Percentiles rank a stretch among this genome's conserved stretches.
phyloP scores from a whole-genome alignment of 441 rosid species.

The Rhodomyrtus psidioides region DNA sequence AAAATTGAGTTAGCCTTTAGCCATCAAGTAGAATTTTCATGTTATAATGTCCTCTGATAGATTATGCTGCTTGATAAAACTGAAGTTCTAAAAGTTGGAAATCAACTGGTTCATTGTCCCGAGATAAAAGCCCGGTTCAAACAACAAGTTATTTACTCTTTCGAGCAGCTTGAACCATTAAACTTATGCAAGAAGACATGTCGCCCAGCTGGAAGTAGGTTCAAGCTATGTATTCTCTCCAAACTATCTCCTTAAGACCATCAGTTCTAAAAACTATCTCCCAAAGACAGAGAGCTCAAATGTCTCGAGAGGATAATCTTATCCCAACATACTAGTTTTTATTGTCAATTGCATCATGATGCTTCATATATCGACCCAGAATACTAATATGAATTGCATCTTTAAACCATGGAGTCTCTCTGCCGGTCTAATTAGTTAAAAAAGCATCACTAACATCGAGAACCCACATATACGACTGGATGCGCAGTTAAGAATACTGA shows the following conservation, averaged over 20 bases:
- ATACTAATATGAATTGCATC: background rate
- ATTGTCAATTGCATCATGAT: background rate
- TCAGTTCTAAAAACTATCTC: background rate
- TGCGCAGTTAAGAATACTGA: background rate
- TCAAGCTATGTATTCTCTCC: background rate
- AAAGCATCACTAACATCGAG: background rate
- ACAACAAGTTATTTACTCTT: background rate
- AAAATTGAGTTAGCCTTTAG: background rate
- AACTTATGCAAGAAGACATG: background rate
- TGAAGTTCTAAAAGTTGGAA: background rate
- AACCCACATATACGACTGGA: background rate
- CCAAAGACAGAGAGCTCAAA: background rate
- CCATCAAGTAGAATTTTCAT: background rate
- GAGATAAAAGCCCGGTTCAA: background rate
- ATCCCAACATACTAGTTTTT: too few species aligned
- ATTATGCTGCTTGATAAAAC: background rate
- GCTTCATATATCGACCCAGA: background rate
- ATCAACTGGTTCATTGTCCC: background rate
- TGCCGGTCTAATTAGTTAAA: background rate
- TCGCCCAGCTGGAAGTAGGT: background rate
- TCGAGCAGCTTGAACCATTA: background rate
- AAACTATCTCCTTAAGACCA: background rate
- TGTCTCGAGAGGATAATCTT: background rate
- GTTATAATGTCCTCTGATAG: background rate
- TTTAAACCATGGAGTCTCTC: background rate